A percentile compares a stretch with the other conserved stretches of the same genome.
Evolutionary conservation across 345 rosid genomes (phyloP).

Genomic region (Dipteronia dyeriana): DNA sequence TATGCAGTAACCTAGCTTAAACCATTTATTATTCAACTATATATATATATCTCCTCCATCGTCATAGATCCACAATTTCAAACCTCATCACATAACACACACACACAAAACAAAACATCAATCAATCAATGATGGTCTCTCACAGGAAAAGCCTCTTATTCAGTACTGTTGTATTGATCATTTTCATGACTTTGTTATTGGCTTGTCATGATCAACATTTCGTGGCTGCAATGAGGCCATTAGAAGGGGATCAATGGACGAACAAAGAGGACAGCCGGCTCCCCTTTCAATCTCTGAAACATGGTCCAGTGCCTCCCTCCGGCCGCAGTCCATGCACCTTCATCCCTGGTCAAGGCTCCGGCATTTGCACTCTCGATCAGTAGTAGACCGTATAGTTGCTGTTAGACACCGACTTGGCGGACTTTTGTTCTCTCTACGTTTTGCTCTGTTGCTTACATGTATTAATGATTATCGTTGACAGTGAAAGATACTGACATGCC

Average conservation of each 20-base stretch:
- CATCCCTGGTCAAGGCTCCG: slow-evolving; percentile 26
- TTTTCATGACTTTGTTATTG: neutral
- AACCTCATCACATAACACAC: too few relatives aligned
- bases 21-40: neutral
- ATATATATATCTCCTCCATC: neutral
- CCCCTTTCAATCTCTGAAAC: slow-evolving; percentile 20
- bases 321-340: slow-evolving; percentile 26
- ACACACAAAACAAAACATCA: too few relatives aligned
- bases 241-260: slow-evolving; percentile 15
- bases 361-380: slow-evolving; percentile 27
- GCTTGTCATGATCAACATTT: slow-evolving; percentile 8
- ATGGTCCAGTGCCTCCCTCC: slow-evolving; percentile 11
- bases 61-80: neutral
- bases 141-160: neutral
- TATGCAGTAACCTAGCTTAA: too few relatives aligned
- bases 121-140: neutral
- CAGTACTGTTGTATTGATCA: neutral
- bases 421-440: too few relatives aligned
- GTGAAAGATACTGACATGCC: too few relatives aligned
- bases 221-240: slow-evolving; percentile 23
- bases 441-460: too few relatives aligned
- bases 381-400: too few relatives aligned
- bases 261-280: slow-evolving; percentile 13
- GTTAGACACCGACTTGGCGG: too few relatives aligned
- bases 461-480: too few relatives aligned